These are phyloP conservation scores for Suhomyces tanzawaensis DNA, from an alignment of 805 yeast species.

Conservation along the genomic window DNA sequence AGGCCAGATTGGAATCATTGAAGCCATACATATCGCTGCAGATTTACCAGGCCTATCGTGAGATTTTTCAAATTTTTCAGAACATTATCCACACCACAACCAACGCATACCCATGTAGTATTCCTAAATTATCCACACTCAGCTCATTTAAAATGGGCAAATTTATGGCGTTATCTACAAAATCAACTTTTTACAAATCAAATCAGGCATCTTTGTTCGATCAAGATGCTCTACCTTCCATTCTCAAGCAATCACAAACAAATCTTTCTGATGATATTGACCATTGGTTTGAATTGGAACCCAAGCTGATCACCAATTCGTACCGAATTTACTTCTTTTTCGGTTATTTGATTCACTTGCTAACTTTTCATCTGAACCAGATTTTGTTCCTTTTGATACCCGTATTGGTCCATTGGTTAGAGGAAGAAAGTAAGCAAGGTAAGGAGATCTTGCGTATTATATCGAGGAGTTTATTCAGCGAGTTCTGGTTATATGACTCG, in stretches of 20 bases:
- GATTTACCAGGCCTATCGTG: slow-evolving; percentile 26
- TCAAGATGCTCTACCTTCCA: slow-evolving; percentile 23
- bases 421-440: slow-evolving; percentile 20
- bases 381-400: slow-evolving; percentile 33
- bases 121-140: slow-evolving; percentile 19
- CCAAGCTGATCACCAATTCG: slow-evolving; percentile 17
- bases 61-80: slow-evolving; percentile 30
- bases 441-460: not conserved
- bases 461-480: slow-evolving; percentile 16
- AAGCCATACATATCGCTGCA: slow-evolving; percentile 27
- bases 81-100: slow-evolving; percentile 18
- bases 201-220: slow-evolving; percentile 27
- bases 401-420: slow-evolving; percentile 36
- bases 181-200: slow-evolving; percentile 32
- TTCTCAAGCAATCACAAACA: slow-evolving; percentile 19
- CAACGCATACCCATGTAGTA: not conserved
- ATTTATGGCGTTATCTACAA: slow-evolving; percentile 32
- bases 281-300: slow-evolving; percentile 36
- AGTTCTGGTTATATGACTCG: slow-evolving; percentile 22
- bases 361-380: slow-evolving; percentile 34
- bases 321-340: slow-evolving; percentile 25
- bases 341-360: slow-evolving; percentile 35
- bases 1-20: slow-evolving; percentile 23
- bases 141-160: slow-evolving; percentile 32
- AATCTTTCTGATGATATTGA: slow-evolving; percentile 34